Evolutionary conservation across 2,329 filamentous ascomycete genomes (phyloP), one percentile per base, ranked within the genome.

Genomic region (Neopestalotiopsis sp.): DNA sequence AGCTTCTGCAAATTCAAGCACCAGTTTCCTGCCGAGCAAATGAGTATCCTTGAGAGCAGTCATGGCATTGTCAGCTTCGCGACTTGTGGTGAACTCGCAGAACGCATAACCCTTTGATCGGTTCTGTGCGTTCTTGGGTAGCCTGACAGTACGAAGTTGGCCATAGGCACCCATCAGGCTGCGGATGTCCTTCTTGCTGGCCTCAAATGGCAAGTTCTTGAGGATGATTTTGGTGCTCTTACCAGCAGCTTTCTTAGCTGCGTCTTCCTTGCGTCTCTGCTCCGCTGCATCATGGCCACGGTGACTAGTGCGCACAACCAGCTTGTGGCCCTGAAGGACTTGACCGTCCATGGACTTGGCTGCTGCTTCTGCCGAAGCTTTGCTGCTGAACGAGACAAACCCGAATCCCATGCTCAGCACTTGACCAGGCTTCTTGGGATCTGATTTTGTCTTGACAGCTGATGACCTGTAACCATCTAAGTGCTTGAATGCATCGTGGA

Each of bases 201-300:
- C 92, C 84, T 98, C 94, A 84, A 99, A 99, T 24, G 96, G 95
- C 81, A 99, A 84, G 84, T 99, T 99, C 86, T 98, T 99, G 84
- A 99, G 92, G 81, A 98, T 91, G 77, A 99, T 92, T 87, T 98
- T 98, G 62, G 95, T 98, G 73, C 90, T 89, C 78, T 91, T 89
- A 17, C 88, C 88, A 30, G 93, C 90, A 65, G 89, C 83, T 81
- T 95, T 97, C 86, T 94, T 97, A 65, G 92, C 90, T 72, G 88
- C 90, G 77, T 98, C 94, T 73, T 95, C 92, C 73, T 91, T 92
- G 72, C 92, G 90, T 73, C 93, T 89, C 81, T 97, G 93, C 78
- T 97, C 94, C 1, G 93, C 95, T 20, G 94, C 94, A 82, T 98
- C 95, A 69, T 91, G 86, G 24, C 92, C 94, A 80, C 92, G 94